phyloP scores from a whole-genome alignment of 108 stramenopile genomes.

The Chaetoceros tenuissimus region DNA sequence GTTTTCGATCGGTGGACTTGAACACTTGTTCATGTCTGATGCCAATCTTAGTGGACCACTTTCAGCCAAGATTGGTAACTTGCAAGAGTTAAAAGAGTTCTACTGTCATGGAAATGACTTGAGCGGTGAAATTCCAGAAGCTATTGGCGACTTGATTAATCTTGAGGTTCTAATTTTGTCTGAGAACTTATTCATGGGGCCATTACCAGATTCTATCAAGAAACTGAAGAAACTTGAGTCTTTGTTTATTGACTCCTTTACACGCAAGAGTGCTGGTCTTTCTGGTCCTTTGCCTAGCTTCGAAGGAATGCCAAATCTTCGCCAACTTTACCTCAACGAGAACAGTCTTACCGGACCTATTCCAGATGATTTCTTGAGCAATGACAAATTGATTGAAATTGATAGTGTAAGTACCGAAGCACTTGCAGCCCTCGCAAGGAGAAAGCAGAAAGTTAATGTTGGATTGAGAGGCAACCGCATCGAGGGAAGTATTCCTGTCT shows the following conservation, averaged over 20 bases:
- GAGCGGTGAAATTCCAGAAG: constrained; percentile 50
- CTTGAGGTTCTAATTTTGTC: constrained; percentile 37
- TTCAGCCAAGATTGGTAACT: constrained; percentile 34
- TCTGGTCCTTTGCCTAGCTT: constrained; percentile 49
- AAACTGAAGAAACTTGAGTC: constrained; percentile 24
- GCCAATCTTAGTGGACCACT: constrained; percentile 49
- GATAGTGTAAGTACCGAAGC: constrained; percentile 6
- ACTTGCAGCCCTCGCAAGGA: constrained; percentile 20
- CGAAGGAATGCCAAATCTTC: constrained; percentile 27
- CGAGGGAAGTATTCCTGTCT: constrained; percentile 28
- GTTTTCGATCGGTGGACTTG: constrained; percentile 26
- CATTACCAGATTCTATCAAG: constrained; percentile 14
- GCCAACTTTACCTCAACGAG: constrained; percentile 43
- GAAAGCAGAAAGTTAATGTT: constrained; percentile 22
- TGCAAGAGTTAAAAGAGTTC: constrained; percentile 40
- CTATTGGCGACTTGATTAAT: constrained; percentile 35
- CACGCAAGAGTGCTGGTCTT: constrained; percentile 34
- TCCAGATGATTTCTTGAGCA: constrained; percentile 34
- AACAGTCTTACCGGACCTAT: constrained; percentile 61
- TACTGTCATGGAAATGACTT: constrained; percentile 47
- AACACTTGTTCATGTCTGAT: constrained; percentile 35
- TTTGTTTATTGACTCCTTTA: constrained; percentile 16
- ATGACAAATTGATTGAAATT: not conserved
- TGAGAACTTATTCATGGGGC: constrained; percentile 30
- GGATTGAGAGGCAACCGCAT: constrained; percentile 28